Base-by-base conservation (phyloP, 331 rosid genomes). In the Prunus yedoensis region DNA sequence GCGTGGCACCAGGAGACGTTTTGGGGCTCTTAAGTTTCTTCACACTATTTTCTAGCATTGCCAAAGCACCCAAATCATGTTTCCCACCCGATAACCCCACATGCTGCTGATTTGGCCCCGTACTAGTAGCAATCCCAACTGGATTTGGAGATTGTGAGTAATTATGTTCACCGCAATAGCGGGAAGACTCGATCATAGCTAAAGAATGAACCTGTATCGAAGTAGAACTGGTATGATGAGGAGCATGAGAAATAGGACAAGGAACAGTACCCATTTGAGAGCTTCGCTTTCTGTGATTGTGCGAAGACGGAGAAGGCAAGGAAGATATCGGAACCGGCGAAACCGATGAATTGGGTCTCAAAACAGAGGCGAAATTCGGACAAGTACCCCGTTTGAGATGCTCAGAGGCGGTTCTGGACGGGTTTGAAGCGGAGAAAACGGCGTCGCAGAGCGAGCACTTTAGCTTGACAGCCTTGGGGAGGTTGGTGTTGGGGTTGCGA, bases 371-470 rank as follows among this genome's bases (percentile, higher is more conserved):
- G 83, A 94, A 89, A 86, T 89, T 94, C 58, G 99, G 91, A 43
- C 99, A 94, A 10, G 97, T 89, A 2, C 99, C 99, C 60, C 95
- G 82, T 65, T 94, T 94, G 58, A 94, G 82, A 74, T 94, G 99
- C 85, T 94, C 99, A 0, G 99, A 86, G 65, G 97, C 99, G 0
- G 99, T 94, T 75, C 99, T 68, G 0, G 99, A 94, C 3, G 99
- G 99, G 78, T 94, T 94, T 0, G 99, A 94, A 13, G 99, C 97
- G 15, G 97, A 94, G 86, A 94, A 94, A 41, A 88, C 85, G 60
- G 99, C 84, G 75, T 90, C 91, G 69, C 99, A 94, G 15, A 92
- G 77, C 1, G 93, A 87, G 58, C 99, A 94, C 87, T 85, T 85
- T 51, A 94, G 97, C 66, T 94, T 94, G 7, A 94, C 99, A 3